Conservation (phyloP, 768 basidiomycete species). For the Boletus sensibilis region DNA sequence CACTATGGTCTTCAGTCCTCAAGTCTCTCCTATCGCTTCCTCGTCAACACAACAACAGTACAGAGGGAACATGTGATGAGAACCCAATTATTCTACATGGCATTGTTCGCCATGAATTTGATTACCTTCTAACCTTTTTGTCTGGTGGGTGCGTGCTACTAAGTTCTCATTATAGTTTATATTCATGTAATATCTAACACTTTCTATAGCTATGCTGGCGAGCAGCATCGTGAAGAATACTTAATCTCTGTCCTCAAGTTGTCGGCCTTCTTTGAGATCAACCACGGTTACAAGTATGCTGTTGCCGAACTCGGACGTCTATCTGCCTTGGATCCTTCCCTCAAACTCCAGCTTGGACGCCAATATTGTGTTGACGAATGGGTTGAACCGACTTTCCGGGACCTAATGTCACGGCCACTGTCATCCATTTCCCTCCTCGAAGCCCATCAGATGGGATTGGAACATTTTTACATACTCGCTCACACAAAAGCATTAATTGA, state of each 20-base stretch:
- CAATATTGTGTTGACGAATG: constrained; percentile 5
- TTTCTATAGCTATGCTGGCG: constrained; percentile 10
- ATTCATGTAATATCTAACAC: no score
- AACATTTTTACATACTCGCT: constrained; percentile 2
- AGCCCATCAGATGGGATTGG: background rate
- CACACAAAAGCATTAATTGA: background rate
- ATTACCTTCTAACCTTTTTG: background rate
- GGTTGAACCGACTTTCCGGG: constrained; percentile 9
- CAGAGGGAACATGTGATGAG: constrained; percentile 1
- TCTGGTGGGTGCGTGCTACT: no score
- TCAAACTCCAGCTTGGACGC: constrained; percentile 9
- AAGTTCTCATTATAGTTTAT: no score
- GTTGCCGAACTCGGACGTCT: background rate
- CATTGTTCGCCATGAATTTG: background rate
- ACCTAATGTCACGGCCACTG: background rate
- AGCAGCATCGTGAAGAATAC: constrained; percentile 1
- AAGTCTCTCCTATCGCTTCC: background rate
- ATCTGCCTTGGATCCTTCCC: background rate
- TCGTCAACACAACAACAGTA: background rate
- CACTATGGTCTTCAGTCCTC: background rate
- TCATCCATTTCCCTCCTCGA: constrained; percentile 2
- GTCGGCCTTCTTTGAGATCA: constrained; percentile 1
- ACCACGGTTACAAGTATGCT: constrained; percentile 1
- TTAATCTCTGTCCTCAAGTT: constrained; percentile 5
- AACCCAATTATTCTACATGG: constrained; percentile 3